A percentile compares a stretch with the other conserved stretches of the same genome.
phyloP scores from a whole-genome alignment of 2,329 filamentous ascomycete genomes.

The Penicillium occitanis region DNA sequence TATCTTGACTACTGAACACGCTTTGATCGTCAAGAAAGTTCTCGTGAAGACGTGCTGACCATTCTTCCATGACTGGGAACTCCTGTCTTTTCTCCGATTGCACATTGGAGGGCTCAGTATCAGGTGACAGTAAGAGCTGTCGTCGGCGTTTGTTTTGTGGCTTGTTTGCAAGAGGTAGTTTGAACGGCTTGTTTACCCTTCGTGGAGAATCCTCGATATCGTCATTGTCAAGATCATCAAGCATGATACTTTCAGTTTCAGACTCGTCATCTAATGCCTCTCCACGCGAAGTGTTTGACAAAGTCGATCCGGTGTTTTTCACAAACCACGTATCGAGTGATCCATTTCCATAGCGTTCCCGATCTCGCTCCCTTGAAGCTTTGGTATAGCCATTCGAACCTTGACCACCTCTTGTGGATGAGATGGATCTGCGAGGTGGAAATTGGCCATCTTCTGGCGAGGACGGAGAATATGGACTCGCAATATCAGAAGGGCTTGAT shows the following conservation, averaged over 20 bases:
- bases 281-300: background rate
- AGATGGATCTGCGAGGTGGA: constrained; percentile 14
- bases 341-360: constrained; percentile 29
- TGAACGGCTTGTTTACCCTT: constrained; percentile 20
- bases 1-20: constrained; percentile 13
- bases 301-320: constrained; percentile 9
- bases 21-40: constrained; percentile 8
- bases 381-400: constrained; percentile 12
- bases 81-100: constrained; percentile 23
- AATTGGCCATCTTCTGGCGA: constrained; percentile 20
- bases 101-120: background rate
- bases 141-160: background rate
- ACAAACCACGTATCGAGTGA: constrained; percentile 36
- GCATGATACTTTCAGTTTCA: constrained; percentile 20
- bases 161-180: constrained; percentile 6
- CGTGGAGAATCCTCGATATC: constrained; percentile 5
- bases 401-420: constrained; percentile 14
- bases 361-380: constrained; percentile 25
- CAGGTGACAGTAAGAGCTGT: background rate
- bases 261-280: background rate
- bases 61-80: constrained; percentile 28
- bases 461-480: constrained; percentile 21
- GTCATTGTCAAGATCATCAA: constrained; percentile 14
- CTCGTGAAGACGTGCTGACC: constrained; percentile 28
- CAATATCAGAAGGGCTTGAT: constrained; percentile 13